Percentiles rank a stretch among this genome's conserved stretches.
These are phyloP conservation scores for Colletotrichum phormii DNA, from an alignment of 2,329 filamentous ascomycete species.

Conservation along the genomic window DNA sequence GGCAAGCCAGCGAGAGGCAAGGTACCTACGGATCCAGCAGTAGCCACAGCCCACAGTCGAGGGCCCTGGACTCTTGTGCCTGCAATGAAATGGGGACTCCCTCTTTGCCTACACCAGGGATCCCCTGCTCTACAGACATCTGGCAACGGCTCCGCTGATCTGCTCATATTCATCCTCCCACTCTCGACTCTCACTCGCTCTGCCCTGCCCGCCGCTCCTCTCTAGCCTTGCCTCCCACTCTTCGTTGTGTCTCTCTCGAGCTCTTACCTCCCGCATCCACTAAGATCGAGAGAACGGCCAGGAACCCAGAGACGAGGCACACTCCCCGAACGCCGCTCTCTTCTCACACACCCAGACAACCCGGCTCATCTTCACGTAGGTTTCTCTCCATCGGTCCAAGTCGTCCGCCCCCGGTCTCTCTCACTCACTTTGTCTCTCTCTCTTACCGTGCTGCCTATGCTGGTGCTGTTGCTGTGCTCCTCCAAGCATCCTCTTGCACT, in stretches of 20 bases:
- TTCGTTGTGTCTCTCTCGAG: constrained; percentile 20
- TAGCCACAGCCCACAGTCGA: neutral
- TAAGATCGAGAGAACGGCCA: constrained; percentile 28
- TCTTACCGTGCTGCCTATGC: neutral
- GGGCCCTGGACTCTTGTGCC: constrained; percentile 26
- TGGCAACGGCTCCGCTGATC: constrained; percentile 37
- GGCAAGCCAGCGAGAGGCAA: constrained; percentile 29
- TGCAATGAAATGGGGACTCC: constrained; percentile 25
- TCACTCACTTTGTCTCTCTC: neutral
- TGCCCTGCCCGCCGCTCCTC: constrained; percentile 9
- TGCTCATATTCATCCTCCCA: constrained; percentile 35
- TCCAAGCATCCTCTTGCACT: constrained; percentile 11
- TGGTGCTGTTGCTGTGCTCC: neutral
- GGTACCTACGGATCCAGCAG: constrained; percentile 11
- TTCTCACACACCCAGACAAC: constrained; percentile 33
- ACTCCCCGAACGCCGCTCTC: constrained; percentile 16
- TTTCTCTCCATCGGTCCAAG: constrained; percentile 35
- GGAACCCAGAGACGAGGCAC: constrained; percentile 28
- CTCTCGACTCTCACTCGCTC: constrained; percentile 27
- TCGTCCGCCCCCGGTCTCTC: constrained; percentile 35
- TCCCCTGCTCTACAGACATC: constrained; percentile 31
- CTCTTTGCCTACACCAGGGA: constrained; percentile 8
- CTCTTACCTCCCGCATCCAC: constrained; percentile 25
- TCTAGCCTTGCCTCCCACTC: constrained; percentile 27
- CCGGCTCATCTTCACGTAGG: constrained; percentile 35